Evolutionary conservation across 768 basidiomycete genomes (phyloP).

Genomic region (Leccinum aurantiacum): DNA sequence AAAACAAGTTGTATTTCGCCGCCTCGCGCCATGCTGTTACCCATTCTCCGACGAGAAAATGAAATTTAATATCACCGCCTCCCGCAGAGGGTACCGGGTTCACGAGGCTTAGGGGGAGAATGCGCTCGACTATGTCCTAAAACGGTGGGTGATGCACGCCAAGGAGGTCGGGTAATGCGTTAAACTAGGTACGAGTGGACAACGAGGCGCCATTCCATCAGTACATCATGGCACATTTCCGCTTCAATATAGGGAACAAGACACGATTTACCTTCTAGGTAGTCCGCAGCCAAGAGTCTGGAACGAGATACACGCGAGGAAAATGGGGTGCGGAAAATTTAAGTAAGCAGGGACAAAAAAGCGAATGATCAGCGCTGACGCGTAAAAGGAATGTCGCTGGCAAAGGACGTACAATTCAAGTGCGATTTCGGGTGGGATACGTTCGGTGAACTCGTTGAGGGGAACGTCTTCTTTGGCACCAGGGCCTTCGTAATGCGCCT

Average conservation of each 20-base stretch:
- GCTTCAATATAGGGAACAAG: conserved; percentile 19
- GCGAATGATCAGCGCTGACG: conserved; percentile 13
- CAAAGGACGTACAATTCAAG: conserved; percentile 73
- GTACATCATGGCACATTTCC: neutral
- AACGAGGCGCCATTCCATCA: conserved; percentile 17
- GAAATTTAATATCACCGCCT: conserved; percentile 3
- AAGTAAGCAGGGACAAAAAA: neutral
- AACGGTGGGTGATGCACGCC: conserved; percentile 1
- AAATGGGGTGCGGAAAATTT: conserved; percentile 9
- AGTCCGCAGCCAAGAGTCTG: conserved; percentile 64
- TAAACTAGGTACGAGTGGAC: conserved; percentile 8
- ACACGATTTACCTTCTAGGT: conserved; percentile 53
- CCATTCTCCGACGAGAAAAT: conserved; percentile 1
- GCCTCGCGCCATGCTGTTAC: conserved; percentile 1
- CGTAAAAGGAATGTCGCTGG: neutral
- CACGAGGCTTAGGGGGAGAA: neutral
- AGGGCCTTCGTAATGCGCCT: conserved; percentile 69
- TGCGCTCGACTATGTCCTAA: neutral
- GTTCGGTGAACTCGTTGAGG: conserved; percentile 71
- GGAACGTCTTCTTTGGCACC: conserved; percentile 78
- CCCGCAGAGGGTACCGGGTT: neutral
- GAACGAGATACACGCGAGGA: conserved; percentile 6
- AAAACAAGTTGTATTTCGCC: conserved; percentile 20
- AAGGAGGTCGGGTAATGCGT: neutral
- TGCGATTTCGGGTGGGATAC: conserved; percentile 84